These are phyloP conservation scores for Gracilaria domingensis DNA, from an alignment of 23 red algal genomes.

Conservation along the genomic window DNA sequence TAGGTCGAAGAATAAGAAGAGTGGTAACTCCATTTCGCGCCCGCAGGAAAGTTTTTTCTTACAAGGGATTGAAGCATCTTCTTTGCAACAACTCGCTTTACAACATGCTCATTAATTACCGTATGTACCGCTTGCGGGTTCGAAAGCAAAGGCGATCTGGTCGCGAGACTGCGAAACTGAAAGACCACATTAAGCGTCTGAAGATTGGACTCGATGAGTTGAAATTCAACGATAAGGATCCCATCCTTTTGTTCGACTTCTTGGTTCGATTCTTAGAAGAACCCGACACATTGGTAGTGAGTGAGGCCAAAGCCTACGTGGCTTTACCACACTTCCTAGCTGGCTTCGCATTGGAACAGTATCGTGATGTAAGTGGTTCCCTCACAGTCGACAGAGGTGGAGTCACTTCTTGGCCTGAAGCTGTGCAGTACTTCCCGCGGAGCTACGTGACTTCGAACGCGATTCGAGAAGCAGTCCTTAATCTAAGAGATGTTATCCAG, in stretches of 20 bases:
- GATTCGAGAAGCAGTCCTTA: neutral
- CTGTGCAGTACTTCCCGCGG: constrained; percentile 18
- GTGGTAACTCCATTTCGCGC: neutral
- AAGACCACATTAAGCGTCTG: neutral
- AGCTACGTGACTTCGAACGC: constrained; percentile 2
- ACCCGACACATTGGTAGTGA: neutral
- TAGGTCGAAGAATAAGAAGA: neutral
- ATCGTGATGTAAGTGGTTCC: constrained; percentile 2
- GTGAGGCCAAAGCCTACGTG: constrained; percentile 1
- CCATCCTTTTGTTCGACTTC: neutral
- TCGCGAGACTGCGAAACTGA: constrained; percentile 25
- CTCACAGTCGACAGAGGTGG: neutral
- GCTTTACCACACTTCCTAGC: constrained; percentile 4
- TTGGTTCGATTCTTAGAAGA: neutral
- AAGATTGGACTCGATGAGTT: neutral
- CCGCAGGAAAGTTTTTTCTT: neutral
- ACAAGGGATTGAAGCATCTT: neutral
- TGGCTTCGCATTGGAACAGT: neutral
- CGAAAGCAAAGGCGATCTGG: neutral
- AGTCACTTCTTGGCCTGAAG: neutral
- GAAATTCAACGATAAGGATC: neutral
- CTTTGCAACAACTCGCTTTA: constrained; percentile 9
- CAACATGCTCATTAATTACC: neutral
- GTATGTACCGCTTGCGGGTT: neutral
- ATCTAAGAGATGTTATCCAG: constrained; percentile 19